These are phyloP conservation scores for Gymnopus androsaceus DNA, from an alignment of 1,284 basidiomycete species.

Conservation along the genomic window DNA sequence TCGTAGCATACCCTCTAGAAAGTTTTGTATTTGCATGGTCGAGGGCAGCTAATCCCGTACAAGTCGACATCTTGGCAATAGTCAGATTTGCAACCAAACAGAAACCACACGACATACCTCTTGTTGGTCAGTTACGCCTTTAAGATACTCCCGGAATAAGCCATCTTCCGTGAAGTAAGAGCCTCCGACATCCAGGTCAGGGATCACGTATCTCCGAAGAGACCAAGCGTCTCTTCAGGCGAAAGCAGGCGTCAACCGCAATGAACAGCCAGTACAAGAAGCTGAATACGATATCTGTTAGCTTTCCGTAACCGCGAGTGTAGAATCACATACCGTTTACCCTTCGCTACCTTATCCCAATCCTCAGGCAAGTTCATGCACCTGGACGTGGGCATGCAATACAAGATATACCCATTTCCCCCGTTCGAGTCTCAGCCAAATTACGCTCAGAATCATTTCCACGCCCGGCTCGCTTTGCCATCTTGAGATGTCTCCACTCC, in stretches of 20 bases:
- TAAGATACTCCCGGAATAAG: background rate
- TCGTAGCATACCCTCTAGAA: conserved; percentile 2
- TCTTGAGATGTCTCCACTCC: too few relatives aligned
- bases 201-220: background rate
- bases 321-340: background rate
- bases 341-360: conserved; percentile 13
- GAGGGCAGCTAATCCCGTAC: too few relatives aligned
- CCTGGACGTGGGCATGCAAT: conserved; percentile 22
- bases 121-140: background rate
- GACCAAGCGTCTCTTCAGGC: background rate
- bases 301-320: too few relatives aligned
- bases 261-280: background rate
- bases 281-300: background rate
- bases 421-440: background rate
- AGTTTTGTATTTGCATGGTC: conserved; percentile 2
- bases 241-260: conserved; percentile 5
- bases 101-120: background rate
- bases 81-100: too few relatives aligned
- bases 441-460: conserved; percentile 18
- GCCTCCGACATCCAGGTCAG: background rate
- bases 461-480: too few relatives aligned
- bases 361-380: conserved; percentile 18
- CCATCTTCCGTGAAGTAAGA: conserved; percentile 3
- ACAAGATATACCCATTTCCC: conserved; percentile 18
- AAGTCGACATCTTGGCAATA: too few relatives aligned